A percentile compares a stretch with the other conserved stretches of the same genome.
phyloP scores from a whole-genome alignment of 2,329 filamentous ascomycete species.

The Aspergillaceae sp. region DNA sequence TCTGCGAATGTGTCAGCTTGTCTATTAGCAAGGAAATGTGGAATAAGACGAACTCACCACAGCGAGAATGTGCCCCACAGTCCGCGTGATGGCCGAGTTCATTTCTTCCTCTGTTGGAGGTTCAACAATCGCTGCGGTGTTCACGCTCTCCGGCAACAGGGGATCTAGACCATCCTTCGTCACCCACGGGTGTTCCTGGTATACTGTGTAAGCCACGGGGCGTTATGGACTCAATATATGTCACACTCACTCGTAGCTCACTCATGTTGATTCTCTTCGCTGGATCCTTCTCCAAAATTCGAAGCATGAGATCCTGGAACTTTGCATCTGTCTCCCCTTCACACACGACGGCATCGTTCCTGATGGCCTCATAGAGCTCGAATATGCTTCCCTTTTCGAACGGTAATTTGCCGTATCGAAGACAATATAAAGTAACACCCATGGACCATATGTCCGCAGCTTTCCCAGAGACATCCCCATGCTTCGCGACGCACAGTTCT shows the following conservation, averaged over 20 bases:
- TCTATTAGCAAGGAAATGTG: background rate
- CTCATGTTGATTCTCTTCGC: constrained; percentile 73
- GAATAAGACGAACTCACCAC: constrained; percentile 48
- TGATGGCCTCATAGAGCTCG: constrained; percentile 85
- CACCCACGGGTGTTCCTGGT: constrained; percentile 84
- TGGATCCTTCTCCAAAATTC: constrained; percentile 76
- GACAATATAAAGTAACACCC: constrained; percentile 89
- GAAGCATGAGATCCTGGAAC: constrained; percentile 65
- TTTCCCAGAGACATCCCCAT: constrained; percentile 78
- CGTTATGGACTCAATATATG: background rate
- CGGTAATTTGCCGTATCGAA: constrained; percentile 79
- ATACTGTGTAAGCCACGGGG: background rate
- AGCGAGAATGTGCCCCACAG: constrained; percentile 76
- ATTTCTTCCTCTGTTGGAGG: constrained; percentile 84
- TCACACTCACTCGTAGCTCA: constrained; percentile 61
- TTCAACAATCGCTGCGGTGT: constrained; percentile 71
- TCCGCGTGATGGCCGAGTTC: constrained; percentile 80
- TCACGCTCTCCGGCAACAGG: constrained; percentile 73
- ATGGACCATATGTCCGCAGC: constrained; percentile 98
- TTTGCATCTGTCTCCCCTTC: constrained; percentile 55
- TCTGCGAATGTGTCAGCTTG: constrained; percentile 38
- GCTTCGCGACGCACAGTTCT: constrained; percentile 78
- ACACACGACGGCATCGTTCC: constrained; percentile 56
- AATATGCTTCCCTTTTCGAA: constrained; percentile 73
- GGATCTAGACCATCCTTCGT: constrained; percentile 70